Evolutionary conservation across 2,329 filamentous ascomycete species (phyloP).

Genomic region (Raffaelea albimanens): DNA sequence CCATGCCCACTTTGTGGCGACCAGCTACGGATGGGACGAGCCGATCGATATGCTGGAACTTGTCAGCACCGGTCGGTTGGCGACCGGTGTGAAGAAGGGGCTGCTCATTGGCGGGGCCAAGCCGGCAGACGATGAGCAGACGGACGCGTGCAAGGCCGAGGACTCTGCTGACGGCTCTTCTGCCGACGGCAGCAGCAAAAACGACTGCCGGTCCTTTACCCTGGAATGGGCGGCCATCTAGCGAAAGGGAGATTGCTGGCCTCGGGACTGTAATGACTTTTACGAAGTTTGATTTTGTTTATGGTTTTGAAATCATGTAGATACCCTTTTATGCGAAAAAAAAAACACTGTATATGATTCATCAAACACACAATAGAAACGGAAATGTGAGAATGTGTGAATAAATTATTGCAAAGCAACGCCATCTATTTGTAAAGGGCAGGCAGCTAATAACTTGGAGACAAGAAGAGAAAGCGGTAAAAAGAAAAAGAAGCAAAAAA

Average conservation of each 20-base stretch:
- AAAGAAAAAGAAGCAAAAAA: background rate
- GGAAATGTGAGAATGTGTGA: background rate
- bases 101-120: conserved; percentile 70
- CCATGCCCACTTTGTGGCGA: conserved; percentile 87
- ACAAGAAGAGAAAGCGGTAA: background rate
- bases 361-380: background rate
- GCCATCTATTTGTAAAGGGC: background rate
- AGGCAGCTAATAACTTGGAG: background rate
- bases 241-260: too few species aligned
- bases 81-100: conserved; percentile 93
- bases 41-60: conserved; percentile 77
- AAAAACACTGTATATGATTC: background rate
- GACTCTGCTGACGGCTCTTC: background rate
- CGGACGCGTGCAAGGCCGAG: background rate
- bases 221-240: conserved; percentile 94
- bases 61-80: conserved; percentile 75
- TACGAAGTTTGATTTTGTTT: background rate
- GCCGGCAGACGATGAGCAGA: background rate
- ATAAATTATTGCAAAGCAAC: background rate
- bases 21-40: conserved; percentile 79
- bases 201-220: conserved; percentile 60
- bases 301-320: background rate
- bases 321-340: too few species aligned
- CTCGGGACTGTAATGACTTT: background rate
- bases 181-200: background rate